Percentiles rank a stretch among this genome's conserved stretches.
phyloP scores from a whole-genome alignment of 2,329 filamentous ascomycete genomes.

The Colletotrichum trifolii region DNA sequence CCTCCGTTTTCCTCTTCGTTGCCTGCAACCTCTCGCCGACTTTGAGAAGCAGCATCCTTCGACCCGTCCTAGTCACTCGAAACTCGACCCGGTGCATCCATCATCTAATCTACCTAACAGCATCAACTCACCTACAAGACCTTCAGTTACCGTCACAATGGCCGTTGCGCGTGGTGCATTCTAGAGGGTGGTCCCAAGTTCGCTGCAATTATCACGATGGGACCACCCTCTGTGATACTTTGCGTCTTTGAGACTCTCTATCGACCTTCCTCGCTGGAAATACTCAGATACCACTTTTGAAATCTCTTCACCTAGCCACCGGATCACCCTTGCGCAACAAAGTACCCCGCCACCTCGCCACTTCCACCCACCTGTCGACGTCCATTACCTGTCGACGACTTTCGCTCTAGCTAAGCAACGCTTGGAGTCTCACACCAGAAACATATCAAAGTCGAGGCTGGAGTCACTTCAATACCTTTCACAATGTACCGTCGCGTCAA shows the following conservation, averaged over 20 bases:
- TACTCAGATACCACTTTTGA: slow-evolving; percentile 3
- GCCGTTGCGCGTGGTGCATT: slow-evolving; percentile 56
- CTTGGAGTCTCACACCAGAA: too few species aligned
- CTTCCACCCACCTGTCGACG: slow-evolving; percentile 2
- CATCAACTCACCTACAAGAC: background rate
- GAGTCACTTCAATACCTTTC: background rate
- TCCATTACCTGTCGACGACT: background rate
- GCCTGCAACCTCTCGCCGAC: background rate
- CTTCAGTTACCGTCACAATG: slow-evolving; percentile 25
- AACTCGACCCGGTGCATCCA: background rate
- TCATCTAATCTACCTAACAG: slow-evolving; percentile 3
- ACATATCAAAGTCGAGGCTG: too few species aligned
- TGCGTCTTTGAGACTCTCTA: slow-evolving; percentile 43
- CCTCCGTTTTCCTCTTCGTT: background rate
- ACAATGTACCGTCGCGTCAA: slow-evolving; percentile 42
- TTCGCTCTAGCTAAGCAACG: background rate
- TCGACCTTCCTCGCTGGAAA: slow-evolving; percentile 20
- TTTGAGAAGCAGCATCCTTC: slow-evolving; percentile 10
- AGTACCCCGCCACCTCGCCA: slow-evolving; percentile 29
- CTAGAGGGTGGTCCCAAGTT: slow-evolving; percentile 64
- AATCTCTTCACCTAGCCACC: slow-evolving; percentile 34
- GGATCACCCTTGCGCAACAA: slow-evolving; percentile 16
- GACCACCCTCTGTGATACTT: slow-evolving; percentile 63
- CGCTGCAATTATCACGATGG: slow-evolving; percentile 62
- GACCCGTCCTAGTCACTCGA: background rate